phyloP scores from a whole-genome alignment of 192 early-diverging fungal genomes.

The Mortierella hygrophila region DNA sequence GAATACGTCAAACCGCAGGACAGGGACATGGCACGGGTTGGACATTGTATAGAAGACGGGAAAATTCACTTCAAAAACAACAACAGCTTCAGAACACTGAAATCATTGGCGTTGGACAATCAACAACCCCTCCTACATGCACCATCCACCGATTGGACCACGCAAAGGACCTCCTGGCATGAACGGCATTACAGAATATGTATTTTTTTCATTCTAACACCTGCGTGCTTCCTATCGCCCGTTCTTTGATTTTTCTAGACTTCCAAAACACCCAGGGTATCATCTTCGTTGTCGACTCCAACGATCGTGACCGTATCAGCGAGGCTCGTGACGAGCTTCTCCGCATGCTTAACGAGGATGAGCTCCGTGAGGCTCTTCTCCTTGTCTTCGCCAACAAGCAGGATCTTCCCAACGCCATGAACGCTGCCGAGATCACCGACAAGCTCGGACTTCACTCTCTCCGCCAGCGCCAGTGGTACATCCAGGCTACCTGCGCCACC shows the following conservation, averaged over 20 bases:
- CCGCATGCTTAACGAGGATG: constrained; percentile 96
- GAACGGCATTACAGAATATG: not conserved
- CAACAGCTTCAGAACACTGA: not conserved
- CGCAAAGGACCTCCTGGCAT: not conserved
- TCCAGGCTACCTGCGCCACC: constrained; percentile 94
- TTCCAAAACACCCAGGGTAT: constrained; percentile 98
- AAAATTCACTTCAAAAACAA: not conserved
- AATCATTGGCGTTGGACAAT: not conserved
- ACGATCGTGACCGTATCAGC: constrained; percentile 93
- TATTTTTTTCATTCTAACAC: not conserved
- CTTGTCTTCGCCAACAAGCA: constrained; percentile 99
- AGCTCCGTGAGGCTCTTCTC: constrained; percentile 90
- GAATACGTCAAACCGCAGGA: not conserved
- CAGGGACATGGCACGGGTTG: not conserved
- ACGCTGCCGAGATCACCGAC: constrained; percentile 92
- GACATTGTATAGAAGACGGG: not conserved
- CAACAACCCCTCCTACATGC: not conserved
- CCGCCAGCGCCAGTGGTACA: constrained; percentile 90
- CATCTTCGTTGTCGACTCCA: constrained; percentile 98
- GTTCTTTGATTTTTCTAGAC: constrained; percentile 63
- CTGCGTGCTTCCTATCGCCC: not conserved
- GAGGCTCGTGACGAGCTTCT: constrained; percentile 96
- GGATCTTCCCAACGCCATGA: constrained; percentile 98
- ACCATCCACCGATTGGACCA: not conserved
- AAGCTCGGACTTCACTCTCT: constrained; percentile 91